Evolutionary conservation across 164 flowering plant species (phyloP).

Genomic region (Chimonanthus salicifolius): DNA sequence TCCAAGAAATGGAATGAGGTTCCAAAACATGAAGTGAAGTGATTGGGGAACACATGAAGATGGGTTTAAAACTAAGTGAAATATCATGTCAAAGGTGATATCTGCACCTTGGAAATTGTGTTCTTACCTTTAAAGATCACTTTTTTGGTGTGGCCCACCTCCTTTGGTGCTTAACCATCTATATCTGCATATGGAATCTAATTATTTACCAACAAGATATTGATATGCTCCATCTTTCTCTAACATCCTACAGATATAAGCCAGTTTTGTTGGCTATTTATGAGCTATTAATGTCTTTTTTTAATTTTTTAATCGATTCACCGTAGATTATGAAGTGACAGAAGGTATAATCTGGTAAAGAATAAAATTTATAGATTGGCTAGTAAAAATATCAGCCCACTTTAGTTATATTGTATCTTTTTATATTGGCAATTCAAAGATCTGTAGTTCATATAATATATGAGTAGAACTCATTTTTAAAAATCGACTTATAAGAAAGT

Average conservation of each 20-base stretch:
- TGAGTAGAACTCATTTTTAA: too few relatives aligned
- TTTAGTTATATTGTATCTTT: too few relatives aligned
- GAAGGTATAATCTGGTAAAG: too few relatives aligned
- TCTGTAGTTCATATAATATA: too few relatives aligned
- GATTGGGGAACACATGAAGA: neutral
- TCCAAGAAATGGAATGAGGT: too few relatives aligned
- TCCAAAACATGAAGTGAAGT: too few relatives aligned
- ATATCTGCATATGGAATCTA: neutral
- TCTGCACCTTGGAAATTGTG: neutral
- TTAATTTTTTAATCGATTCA: neutral
- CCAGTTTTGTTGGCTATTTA: neutral
- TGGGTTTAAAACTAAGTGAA: neutral
- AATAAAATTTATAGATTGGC: too few relatives aligned
- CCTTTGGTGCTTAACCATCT: neutral
- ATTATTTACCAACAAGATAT: neutral
- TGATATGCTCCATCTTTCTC: constrained; percentile 9
- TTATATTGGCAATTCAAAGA: too few relatives aligned
- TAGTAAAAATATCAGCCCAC: too few relatives aligned
- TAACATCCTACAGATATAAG: constrained; percentile 4
- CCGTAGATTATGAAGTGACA: too few relatives aligned
- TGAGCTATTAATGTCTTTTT: neutral
- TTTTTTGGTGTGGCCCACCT: neutral
- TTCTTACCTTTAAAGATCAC: neutral
- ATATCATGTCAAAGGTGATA: neutral
- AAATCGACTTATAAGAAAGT: too few relatives aligned